Evolutionary conservation across 768 basidiomycete species (phyloP), one percentile per base, ranked within the genome.

Genomic region (Hortiboletus campestris): DNA sequence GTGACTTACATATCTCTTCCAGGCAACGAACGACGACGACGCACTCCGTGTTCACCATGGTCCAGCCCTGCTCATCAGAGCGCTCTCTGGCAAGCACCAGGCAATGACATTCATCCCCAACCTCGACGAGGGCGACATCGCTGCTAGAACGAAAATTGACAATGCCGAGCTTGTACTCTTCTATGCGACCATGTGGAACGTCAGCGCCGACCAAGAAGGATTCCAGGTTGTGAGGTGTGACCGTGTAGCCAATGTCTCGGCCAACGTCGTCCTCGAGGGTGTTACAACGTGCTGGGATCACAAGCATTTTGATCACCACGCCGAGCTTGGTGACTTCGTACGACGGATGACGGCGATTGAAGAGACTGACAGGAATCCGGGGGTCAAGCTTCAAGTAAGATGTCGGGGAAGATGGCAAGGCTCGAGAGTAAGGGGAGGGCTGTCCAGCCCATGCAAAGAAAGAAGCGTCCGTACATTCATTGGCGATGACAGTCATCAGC

Each of bases 21-120:
- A 59, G 20, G 17, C 57, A 59, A 22, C 57, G 57, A 14, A 52
- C 49, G 14, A 59, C 58, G n/a, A 59, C 10, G 2, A 59, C 57
- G 31, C 58, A 59, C 20, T 59, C 57, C 6, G 58, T 53, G 46
- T 59, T 59, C 48, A 58, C 43, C 56, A 51, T 19, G n/a, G 39
- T 17, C 57, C 57, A 58, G n/a, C 57, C 57, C 39, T 41, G 44
- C 14, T 58, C 57, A 39, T 28, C 56, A 2, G 38, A 19, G 17
- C 31, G 56, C 38, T 48, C 31, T 22, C 35, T 41, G 8, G 56
- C 42, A 14, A 58, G 56, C 20, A 58, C 32, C 22, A 58, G 20
- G 22, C 56, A 57, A 19, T 57, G 56, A 7, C 56, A 58, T 45
- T 57, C 36, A 10, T 58, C 56, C 4, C 16, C 32, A 6, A 14